Evolutionary conservation across 2,329 filamentous ascomycete genomes (phyloP), one percentile per base, ranked within the genome.

Genomic region (Penicillium expansum): DNA sequence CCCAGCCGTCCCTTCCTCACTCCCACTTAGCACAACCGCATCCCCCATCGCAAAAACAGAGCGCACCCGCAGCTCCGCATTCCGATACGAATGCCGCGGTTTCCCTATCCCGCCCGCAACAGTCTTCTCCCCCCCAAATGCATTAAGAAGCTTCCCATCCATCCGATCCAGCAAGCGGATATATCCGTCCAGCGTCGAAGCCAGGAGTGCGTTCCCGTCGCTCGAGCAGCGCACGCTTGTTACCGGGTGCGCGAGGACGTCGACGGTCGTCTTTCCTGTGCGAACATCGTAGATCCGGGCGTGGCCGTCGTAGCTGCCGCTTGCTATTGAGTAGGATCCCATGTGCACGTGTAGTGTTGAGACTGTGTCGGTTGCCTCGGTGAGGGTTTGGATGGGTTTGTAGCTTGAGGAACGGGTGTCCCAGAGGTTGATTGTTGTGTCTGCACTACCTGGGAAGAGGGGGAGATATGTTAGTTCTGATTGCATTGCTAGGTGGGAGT

Each of bases 211-310:
- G 63, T 88, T 87, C 0, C 86, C 90, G 66, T 93, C 90, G 51
- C 82, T 82, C 2, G 89, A 89, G 48, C 90, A 77, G 41, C 77
- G 78, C 55, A 97, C 71, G 72, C 87, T 92, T 8, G 91, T 96
- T n/a, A 96, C 89, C 3, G 83, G 79, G 58, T 80, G 76, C 39
- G 72, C 75, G 24, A 94, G 77, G 1, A 91, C 85, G 75, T 96
- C 91, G 1, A 84, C 85, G 5, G 85, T 83, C 48, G 86, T 81
- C 51, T 79, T 80, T 0, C 92, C 92, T 80, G 85, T 89, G 53
- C 91, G 82, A 39, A 96, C 76, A 76, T 97, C 93, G 76, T 97
- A 97, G 58, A 82, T 82, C 52, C 93, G 80, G 1, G 95, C 84
- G 56, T 89, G 81, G 2, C 92, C 92, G 75, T 97, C 93, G 55